A percentile compares a stretch with the other conserved stretches of the same genome.
Evolutionary conservation across 2,329 filamentous ascomycete species (phyloP).

Genomic region (Diaporthe sp.): DNA sequence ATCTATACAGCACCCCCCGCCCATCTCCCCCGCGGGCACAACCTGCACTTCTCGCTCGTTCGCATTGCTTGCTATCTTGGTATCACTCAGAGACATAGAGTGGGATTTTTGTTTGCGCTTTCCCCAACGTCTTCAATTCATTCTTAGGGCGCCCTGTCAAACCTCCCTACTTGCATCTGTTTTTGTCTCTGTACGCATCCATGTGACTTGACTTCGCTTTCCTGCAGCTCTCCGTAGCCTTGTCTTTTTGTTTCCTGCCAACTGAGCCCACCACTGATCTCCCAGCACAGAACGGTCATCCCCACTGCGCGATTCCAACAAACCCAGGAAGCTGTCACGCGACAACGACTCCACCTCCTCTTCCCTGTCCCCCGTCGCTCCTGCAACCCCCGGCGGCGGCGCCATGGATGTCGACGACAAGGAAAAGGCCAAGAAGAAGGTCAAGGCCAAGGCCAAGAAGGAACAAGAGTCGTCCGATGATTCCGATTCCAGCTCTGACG

Average conservation of each 20-base stretch:
- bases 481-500: conserved; percentile 66
- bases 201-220: neutral
- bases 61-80: neutral
- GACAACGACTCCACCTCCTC: conserved; percentile 71
- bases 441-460: conserved; percentile 56
- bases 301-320: conserved; percentile 64
- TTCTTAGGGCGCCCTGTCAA: neutral
- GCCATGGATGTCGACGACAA: conserved; percentile 71
- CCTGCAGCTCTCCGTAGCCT: neutral
- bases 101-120: neutral
- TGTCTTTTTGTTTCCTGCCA: neutral
- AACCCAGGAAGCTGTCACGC: conserved; percentile 65
- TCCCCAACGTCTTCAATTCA: neutral
- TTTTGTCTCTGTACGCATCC: neutral
- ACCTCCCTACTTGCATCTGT: neutral
- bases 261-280: conserved; percentile 41
- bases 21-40: too few relatives aligned
- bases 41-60: neutral
- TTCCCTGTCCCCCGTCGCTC: conserved; percentile 70
- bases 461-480: conserved; percentile 55
- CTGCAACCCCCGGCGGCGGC: conserved; percentile 67
- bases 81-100: neutral
- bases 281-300: conserved; percentile 65
- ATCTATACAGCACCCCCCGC: too few relatives aligned
- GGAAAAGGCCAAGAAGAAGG: conserved; percentile 53